Conservation (phyloP, 371 early-diverging fungal genomes). For the Saksenaea vasiformis region DNA sequence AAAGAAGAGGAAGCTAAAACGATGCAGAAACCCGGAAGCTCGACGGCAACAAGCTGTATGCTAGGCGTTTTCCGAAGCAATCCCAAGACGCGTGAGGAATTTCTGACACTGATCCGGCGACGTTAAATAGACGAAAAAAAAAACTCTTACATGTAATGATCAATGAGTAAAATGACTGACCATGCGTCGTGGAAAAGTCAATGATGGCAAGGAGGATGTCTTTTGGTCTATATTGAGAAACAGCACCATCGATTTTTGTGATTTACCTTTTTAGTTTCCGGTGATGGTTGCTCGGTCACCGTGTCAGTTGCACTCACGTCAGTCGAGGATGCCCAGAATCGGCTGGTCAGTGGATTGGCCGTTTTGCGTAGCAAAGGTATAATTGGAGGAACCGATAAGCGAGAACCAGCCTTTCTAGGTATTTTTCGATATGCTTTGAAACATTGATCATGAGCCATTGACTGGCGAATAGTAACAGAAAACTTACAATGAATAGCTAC, state of each 20-base stretch:
- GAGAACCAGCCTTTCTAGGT: neutral
- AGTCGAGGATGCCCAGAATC: neutral
- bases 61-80: constrained; percentile 87
- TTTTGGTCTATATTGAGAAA: neutral
- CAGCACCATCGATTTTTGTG: no score
- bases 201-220: neutral
- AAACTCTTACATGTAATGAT: neutral
- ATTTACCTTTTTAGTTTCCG: neutral
- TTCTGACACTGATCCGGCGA: constrained; percentile 71
- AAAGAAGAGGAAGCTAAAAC: neutral
- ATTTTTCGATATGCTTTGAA: neutral
- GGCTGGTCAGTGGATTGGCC: neutral
- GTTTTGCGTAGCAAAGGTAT: neutral
- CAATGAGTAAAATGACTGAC: neutral
- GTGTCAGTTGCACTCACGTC: neutral
- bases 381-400: neutral
- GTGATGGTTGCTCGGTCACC: neutral
- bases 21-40: constrained; percentile 82
- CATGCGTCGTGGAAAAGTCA: neutral
- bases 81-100: constrained; percentile 95
- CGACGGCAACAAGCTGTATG: constrained; percentile 93
- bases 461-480: neutral
- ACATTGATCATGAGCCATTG: neutral
- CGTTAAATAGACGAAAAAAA: neutral
- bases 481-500: neutral